Conservation (phyloP, 139 green algal genomes). For the Trebouxia sp. region DNA sequence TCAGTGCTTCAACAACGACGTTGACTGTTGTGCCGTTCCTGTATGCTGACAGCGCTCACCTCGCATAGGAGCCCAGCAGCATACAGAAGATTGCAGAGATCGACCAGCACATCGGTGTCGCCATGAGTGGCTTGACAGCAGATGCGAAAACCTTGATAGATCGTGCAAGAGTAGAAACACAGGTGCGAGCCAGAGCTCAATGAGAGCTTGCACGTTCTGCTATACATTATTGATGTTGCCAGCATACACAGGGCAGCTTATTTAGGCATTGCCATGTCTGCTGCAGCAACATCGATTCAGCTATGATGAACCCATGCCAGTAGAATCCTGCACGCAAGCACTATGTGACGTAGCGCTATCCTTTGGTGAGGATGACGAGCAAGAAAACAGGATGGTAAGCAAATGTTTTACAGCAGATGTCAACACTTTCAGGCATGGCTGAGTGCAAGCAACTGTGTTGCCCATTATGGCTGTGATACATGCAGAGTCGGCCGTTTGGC, state of each 20-base stretch:
- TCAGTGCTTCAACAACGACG: neutral
- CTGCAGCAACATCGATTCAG: slow-evolving; percentile 95
- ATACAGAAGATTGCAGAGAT: slow-evolving; percentile 98
- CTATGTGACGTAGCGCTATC: slow-evolving; percentile 94
- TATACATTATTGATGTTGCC: no score
- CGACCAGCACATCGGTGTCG: slow-evolving; percentile 93
- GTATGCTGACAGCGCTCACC: no score
- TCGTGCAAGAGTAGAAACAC: slow-evolving; percentile 91
- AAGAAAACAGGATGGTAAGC: slow-evolving; percentile 55
- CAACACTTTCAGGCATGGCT: no score
- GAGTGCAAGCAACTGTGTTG: no score
- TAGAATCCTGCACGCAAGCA: slow-evolving; percentile 88
- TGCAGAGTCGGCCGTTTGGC: slow-evolving; percentile 94
- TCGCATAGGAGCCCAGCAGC: slow-evolving; percentile 82
- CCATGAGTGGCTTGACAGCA: slow-evolving; percentile 96
- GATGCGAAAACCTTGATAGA: slow-evolving; percentile 97
- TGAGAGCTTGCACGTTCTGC: no score
- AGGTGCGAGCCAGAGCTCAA: no score
- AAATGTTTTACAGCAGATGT: neutral
- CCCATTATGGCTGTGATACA: neutral
- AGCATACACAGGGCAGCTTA: no score
- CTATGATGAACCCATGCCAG: slow-evolving; percentile 97
- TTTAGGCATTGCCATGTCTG: neutral
- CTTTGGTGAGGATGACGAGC: slow-evolving; percentile 96
- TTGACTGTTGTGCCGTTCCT: neutral